Base-by-base conservation (phyloP, 2,329 filamentous ascomycete genomes). In the Hypoxylon sp. region DNA sequence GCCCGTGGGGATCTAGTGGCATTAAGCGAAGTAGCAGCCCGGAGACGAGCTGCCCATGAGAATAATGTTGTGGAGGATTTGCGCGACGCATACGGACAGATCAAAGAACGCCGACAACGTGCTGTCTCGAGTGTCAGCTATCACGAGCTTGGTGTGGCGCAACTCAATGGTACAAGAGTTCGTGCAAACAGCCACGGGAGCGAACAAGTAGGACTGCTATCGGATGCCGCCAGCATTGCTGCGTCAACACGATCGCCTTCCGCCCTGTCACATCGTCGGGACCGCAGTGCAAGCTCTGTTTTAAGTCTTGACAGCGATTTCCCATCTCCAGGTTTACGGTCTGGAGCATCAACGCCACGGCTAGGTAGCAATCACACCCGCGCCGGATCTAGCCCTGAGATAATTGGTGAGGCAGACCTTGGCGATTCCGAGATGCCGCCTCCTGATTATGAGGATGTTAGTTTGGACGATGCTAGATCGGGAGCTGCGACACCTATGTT, bases 101-200 rank as follows among this genome's bases (percentile, higher is more conserved):
- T 89, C 46, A 88, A 87, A 74, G 84, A 86, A 13, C 83, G 84
- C 67, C 85, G 92, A 17, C 87, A 91, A 62, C 85, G 90, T 25
- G 86, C 91, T 14, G 89, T 93, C 2, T 92, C 91, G 48, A 90
- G 89, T 61, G 93, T 96, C 17, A 89, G 89, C 46, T 96, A 96
- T 73, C 91, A 87, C 9, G 91, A 93, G 45, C 79, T 96, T 3
- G 93, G 93, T 34, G 87, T 94, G 13, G 92, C 91, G 0, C 85
- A 91, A 48, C 91, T 92, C 73, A 93, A 96, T 73, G 93, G 93
- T 53, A 93, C 91, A 0, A 84, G 93, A 49, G 80, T 96, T 28
- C 86, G 93, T 30, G 91, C 90, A 36, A 91, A 90, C 74, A 94
- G 91, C 68, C 85, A 84, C 17, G 92, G 94, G 72, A 93, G 90